Base-by-base conservation (phyloP, 306 rosid species). In the Mucuna pruriens region DNA sequence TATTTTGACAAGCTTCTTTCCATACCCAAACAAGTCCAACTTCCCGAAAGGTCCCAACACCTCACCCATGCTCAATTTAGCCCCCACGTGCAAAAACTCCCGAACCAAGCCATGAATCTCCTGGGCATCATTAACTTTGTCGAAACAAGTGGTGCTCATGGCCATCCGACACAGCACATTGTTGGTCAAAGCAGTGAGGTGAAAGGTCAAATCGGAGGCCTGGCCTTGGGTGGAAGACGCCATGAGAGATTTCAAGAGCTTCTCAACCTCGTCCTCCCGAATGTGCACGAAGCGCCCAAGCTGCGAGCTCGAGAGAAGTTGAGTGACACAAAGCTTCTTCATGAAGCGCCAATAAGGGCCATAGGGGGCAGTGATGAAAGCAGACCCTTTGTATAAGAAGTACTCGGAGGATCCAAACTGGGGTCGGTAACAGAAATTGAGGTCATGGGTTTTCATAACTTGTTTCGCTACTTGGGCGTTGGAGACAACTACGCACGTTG, bases 321-420 rank as follows among this genome's bases (percentile, higher is more conserved):
- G 75, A 31, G 90, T 88, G 54, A 90, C 82, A 25, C 86, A 87
- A 0, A 89, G 77, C 57, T 79, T 92, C 86, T 88, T 92, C 86
- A 92, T 85, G 93, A 90, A 92, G 57, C 88, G 74, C 93, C 91
- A 85, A 49, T 86, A 90, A 25, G 85, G 82, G 9, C 93, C 92
- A 46, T 89, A 92, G 1, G 87, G 89, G 29, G 93, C 89, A 23
- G 83, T 61, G 52, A 86, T 49, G 46, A 92, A 89, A 26, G 57
- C 58, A 6, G 92, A 90, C 1, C 90, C 90, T 39, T 71, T 76
- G 20, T 90, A 90, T 0, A 42, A 63, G 78, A 64, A 80, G 76
- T 82, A 45, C 1, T 92, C 89, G 0, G 87, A 77, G 65, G 93
- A 87, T 0, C 89, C 92, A 12, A 85, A 89, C 10, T 85, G 77